Base-by-base conservation (phyloP, 228 moss, liverwort and hornwort genomes). In the Sphagnum fallax region DNA sequence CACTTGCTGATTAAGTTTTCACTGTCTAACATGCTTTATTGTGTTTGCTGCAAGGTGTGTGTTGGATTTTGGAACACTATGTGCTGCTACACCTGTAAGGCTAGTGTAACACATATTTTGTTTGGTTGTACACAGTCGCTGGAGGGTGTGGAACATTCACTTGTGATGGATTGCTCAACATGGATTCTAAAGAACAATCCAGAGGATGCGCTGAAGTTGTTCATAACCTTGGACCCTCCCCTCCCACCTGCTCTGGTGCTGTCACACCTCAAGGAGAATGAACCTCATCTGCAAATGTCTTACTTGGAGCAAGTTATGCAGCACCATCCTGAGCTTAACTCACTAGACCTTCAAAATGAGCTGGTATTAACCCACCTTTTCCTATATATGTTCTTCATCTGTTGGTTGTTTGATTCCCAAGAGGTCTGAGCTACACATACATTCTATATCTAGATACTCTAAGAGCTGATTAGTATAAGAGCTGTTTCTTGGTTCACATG, bases 241-340 rank as follows among this genome's bases (percentile, higher is more conserved):
- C 92, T 98, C 67, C 94, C 98, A 49, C 78, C 91, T 49, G 75
- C 86, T 68, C 78, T 92, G 68, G 94, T 98, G 74, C 79, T 98
- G 60, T 85, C 86, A 6, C 83, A 98, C 74, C 88, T 98, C 49
- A 89, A 89, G 72, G 69, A 76, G 50, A 65, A 82, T 77, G 86
- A 81, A 32, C 84, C 89, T 49, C 73, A 84, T 52, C 79, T 90
- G 57, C 92, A 79, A 79, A 60, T 92, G 66, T 50, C 88, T 15
- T 98, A 92, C 66, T 82, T 98, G 75, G 98, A 98, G 65, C 88
- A 86, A 74, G 80, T 98, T 75, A 87, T 98, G 75, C 79, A 89
- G 61, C 77, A 78, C 49, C 90, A 82, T 70, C 83, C 89, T 13
- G 87, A 94, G 69, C 75, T 82, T 65, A 80, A 65, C 71, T 87